A percentile compares a stretch with the other conserved stretches of the same genome.
Evolutionary conservation across 1,284 basidiomycete genomes (phyloP).

Genomic region (Pterulicium gracile): DNA sequence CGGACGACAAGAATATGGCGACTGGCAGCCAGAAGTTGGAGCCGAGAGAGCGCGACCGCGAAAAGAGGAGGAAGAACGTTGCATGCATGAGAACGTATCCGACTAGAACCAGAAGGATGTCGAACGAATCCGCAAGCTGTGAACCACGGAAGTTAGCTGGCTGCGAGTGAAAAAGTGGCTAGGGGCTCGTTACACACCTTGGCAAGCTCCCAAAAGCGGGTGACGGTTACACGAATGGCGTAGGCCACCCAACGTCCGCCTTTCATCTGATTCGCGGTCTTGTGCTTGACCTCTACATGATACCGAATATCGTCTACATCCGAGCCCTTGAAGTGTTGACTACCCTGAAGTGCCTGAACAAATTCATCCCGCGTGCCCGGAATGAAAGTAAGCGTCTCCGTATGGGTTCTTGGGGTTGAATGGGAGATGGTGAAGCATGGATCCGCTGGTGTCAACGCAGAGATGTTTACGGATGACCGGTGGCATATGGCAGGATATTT

Average conservation of each 20-base stretch:
- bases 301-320: slow-evolving; percentile 32
- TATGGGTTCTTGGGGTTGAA: background rate
- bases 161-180: slow-evolving; percentile 13
- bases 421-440: background rate
- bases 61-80: slow-evolving; percentile 86
- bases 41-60: slow-evolving; percentile 79
- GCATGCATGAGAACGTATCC: slow-evolving; percentile 96
- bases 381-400: background rate
- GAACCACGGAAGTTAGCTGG: slow-evolving; percentile 4
- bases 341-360: background rate
- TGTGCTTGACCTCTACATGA: slow-evolving; percentile 28
- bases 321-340: slow-evolving; percentile 10
- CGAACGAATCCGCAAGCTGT: slow-evolving; percentile 88
- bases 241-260: slow-evolving; percentile 82
- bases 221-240: slow-evolving; percentile 67
- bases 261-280: slow-evolving; percentile 54
- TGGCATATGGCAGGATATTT: background rate
- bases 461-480: background rate
- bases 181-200: slow-evolving; percentile 30
- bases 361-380: background rate
- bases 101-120: slow-evolving; percentile 91
- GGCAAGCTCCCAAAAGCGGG: slow-evolving; percentile 81
- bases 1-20: slow-evolving; percentile 77
- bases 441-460: background rate
- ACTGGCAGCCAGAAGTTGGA: slow-evolving; percentile 85